Base-by-base conservation (phyloP, 2,329 filamentous ascomycete genomes). In the Talaromyces verruculosus region DNA sequence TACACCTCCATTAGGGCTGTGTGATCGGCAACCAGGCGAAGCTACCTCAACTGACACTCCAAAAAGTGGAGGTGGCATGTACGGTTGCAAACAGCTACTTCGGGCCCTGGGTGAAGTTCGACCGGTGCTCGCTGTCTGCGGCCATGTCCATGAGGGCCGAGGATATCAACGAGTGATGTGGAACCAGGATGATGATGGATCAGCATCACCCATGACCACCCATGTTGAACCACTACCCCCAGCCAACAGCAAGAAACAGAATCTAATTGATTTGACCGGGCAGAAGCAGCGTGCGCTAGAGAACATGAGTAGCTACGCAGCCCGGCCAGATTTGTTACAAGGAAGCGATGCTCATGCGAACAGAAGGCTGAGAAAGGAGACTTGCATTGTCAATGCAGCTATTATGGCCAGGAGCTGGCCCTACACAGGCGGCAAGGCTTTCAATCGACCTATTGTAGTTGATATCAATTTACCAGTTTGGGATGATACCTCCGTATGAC, bases 401-500 rank as follows among this genome's bases (percentile, higher is more conserved):
- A 88, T 93, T 68, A 85, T 90, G 83, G 87, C 87, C 51, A 88
- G 83, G 25, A 88, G 85, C 67, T 89, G 87, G 78, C 89, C 89
- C 60, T 87, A 90, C 68, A 72, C 66, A 37, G 81, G 78, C 1
- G 87, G 87, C 17, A 91, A 88, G 75, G 83, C 78, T 68, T 88
- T 91, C 77, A 88, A 93, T 77, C 91, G 93, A 74, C 89, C 92
- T 22, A 89, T 96, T 70, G 89, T 96, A n/a, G 88, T 96, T 13
- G 91, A 96, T 74, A 73, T 96, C 35, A 87, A 93, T 69, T 79
- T 95, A 67, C 89, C 89, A 0, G 80, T 88, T 22, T 86, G 83
- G 81, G 74, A 77, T 60, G 72, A 71, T 45, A 15, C 57, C 19
- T 45, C 30, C 51, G 25, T 37, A 33, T 60, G 55, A 39, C 33